Evolutionary conservation across 371 early-diverging fungal genomes (phyloP), one percentile per base, ranked within the genome.

Genomic region (Rhizopus sp.): DNA sequence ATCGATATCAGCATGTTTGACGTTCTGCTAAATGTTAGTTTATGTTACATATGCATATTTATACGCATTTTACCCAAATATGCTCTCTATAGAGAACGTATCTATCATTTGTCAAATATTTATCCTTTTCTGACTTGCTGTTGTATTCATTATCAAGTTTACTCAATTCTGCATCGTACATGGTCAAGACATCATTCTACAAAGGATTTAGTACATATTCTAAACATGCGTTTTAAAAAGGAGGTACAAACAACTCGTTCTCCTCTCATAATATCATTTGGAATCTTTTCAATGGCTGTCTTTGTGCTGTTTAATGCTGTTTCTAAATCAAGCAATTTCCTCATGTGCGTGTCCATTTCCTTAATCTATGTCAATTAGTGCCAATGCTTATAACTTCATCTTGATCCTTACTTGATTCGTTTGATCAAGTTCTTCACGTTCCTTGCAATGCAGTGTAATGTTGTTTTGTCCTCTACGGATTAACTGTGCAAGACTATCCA

Each of bases 1-100:
- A 4, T 29, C 47, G 45, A 68, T 68, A 39, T 73, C 64, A 0
- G 70, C 70, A 55, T 77, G 73, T 15, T 73, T 50, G 13, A 71
- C 67, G 47, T 62, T 67, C 77, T 76, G 54, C 8, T 4, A 44
- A 30, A 8, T 16, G n/a, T n/a, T 29, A 37, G 15, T 17, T 29
- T 37, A 3, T 7, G 7, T 29, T 13, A 7, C 39, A 38, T 38
- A 31, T 12, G 13, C 7, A 16, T 9, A n/a, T 37, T 39, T 7
- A 7, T 48, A 12, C 1, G 7, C n/a, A 31, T 31, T 53, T 49
- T 53, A 68, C 68, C 68, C 68, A 68, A 38, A 68, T 39, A n/a
- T 13, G 33, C 17, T 68, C 64, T 55, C 53, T 56, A 51, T 60
- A 68, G 0, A 10, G 7, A 23, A 41, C 17, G 12, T 57, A 60